Evolutionary conservation across 306 rosid species (phyloP), one percentile per base, ranked within the genome.

Genomic region (Albizia julibrissin): DNA sequence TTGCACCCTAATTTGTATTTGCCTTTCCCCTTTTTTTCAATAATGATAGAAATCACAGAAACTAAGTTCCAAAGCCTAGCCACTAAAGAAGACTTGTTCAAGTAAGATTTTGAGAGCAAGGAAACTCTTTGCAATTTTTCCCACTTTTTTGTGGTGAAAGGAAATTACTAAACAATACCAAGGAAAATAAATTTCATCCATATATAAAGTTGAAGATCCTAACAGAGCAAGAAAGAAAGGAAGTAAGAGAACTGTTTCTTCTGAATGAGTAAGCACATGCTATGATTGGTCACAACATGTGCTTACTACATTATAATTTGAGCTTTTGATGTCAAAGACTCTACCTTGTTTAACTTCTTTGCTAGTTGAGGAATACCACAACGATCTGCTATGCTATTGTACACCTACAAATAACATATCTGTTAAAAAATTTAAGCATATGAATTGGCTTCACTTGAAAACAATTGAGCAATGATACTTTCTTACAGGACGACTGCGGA

Each of bases 301-400:
- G 3, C 31, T 29, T 29, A 29, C 31, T 16, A 74, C 37, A 67
- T 40, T 58, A 74, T 47, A 68, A 67, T 80, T 69, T 49, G 79
- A 7, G 22, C 29, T 47, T 77, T 74, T 83, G 81, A 77, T 74
- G 74, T 43, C 77, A 78, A 42, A 82, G 46, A 44, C 75, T 70
- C 64, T 89, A 95, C 99, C 97, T 95, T 93, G 90, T 95, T 95
- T 91, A 95, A 90, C 83, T 89, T 93, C 92, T 95, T 93, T 34
- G 99, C 99, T 88, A 95, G 85, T 81, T 92, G 99, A 85, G 99
- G 94, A 83, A 95, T 85, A 31, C 99, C 98, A 33, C 99, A 95
- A 37, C 91, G 88, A 83, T 95, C 99, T 26, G 94, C 93, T 52
- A 95, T 86, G 77, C 94, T 88, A 80, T 91, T 94, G 87, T 95